A percentile compares a stretch with the other conserved stretches of the same genome.
These are phyloP conservation scores for Ganoderma lingzhi DNA, from an alignment of 1,284 basidiomycete genomes.

Conservation along the genomic window DNA sequence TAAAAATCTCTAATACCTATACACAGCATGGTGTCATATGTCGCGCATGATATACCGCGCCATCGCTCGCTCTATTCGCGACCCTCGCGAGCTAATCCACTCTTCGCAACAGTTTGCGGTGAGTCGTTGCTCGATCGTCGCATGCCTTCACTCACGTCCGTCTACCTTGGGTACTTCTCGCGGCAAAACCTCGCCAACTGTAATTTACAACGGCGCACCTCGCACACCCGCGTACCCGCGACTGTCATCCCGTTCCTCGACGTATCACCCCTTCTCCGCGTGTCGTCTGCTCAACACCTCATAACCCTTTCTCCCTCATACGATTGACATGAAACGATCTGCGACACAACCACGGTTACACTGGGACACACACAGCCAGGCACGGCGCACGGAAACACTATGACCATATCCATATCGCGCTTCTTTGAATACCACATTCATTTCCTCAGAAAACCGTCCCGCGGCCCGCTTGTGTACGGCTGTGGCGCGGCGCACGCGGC, in stretches of 20 bases:
- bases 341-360: slow-evolving; percentile 24
- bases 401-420: slow-evolving; percentile 18
- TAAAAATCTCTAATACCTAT: slow-evolving; percentile 5
- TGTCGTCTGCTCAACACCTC: neutral
- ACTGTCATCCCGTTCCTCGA: slow-evolving; percentile 5
- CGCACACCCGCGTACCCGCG: slow-evolving; percentile 11
- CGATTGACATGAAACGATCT: slow-evolving; percentile 14
- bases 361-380: slow-evolving; percentile 26
- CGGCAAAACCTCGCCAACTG: slow-evolving; percentile 28
- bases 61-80: slow-evolving; percentile 9
- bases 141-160: slow-evolving; percentile 16
- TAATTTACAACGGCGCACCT: slow-evolving; percentile 12
- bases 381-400: slow-evolving; percentile 20
- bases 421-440: slow-evolving; percentile 31
- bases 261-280: neutral
- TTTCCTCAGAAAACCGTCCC: slow-evolving; percentile 22
- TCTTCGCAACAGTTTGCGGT: slow-evolving; percentile 13
- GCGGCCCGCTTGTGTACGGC: slow-evolving; percentile 24
- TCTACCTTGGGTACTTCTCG: slow-evolving; percentile 18
- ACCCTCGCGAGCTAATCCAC: slow-evolving; percentile 9
- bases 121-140: slow-evolving; percentile 22
- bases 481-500: slow-evolving; percentile 14
- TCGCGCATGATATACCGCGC: slow-evolving; percentile 2
- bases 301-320: neutral
- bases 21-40: slow-evolving; percentile 23